phyloP scores from a whole-genome alignment of 2,329 filamentous ascomycete species.

The Cercospora sojina region DNA sequence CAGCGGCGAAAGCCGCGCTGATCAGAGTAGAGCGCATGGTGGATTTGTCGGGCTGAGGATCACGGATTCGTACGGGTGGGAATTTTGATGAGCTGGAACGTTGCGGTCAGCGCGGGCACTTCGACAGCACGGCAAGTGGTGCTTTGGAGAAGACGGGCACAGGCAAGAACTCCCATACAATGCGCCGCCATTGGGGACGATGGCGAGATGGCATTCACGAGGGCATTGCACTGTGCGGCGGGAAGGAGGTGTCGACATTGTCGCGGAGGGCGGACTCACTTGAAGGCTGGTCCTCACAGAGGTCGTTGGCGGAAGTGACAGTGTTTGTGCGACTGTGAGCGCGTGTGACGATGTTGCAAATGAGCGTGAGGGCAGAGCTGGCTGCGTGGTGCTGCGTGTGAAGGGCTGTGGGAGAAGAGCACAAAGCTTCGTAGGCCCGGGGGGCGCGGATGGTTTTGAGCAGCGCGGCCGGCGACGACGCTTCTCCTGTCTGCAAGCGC shows the following conservation, averaged over 20 bases:
- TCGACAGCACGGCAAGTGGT: conserved; percentile 8
- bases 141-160: not conserved
- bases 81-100: conserved; percentile 12
- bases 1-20: conserved; percentile 40
- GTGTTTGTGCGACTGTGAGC: conserved; percentile 22
- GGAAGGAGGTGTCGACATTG: not conserved
- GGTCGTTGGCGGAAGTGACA: conserved; percentile 10
- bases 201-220: not conserved
- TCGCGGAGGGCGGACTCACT: not conserved
- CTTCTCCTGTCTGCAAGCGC: conserved; percentile 14
- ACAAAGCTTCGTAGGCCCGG: not conserved
- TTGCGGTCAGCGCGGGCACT: conserved; percentile 20
- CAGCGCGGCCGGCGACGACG: not conserved
- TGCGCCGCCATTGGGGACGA: not conserved
- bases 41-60: conserved; percentile 11
- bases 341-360: conserved; percentile 15
- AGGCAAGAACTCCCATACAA: conserved; percentile 4
- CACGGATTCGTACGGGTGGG: conserved; percentile 22
- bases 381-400: conserved; percentile 10
- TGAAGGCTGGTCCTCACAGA: conserved; percentile 16
- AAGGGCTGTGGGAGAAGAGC: conserved; percentile 3
- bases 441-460: conserved; percentile 4
- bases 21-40: conserved; percentile 29
- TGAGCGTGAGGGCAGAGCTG: conserved; percentile 22
- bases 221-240: not conserved